A percentile compares a stretch with the other conserved stretches of the same genome.
Conservation (phyloP, 805 yeast genomes). For the Komagataella ulmi region DNA sequence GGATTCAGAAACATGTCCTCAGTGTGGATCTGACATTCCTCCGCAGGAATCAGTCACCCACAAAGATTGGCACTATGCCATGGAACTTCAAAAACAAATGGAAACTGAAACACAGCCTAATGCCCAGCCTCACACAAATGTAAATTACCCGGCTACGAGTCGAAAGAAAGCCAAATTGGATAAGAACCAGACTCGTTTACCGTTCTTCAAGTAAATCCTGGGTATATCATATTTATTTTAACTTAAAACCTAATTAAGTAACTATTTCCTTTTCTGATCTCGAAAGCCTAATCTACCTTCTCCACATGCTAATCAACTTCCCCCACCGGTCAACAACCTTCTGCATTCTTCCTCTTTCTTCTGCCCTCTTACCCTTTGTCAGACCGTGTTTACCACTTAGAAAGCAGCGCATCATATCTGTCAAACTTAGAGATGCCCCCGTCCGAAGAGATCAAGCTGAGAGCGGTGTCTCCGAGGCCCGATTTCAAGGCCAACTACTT, state of each 20-base stretch:
- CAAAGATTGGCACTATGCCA: slow-evolving; percentile 16
- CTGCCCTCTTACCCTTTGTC: background rate
- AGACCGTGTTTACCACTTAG: background rate
- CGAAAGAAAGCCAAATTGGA: background rate
- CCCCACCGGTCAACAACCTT: background rate
- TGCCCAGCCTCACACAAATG: background rate
- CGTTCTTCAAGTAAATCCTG: background rate
- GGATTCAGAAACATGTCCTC: background rate
- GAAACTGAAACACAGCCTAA: background rate
- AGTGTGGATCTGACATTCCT: slow-evolving; percentile 1
- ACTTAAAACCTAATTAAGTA: background rate
- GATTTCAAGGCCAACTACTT: background rate
- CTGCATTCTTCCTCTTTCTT: background rate
- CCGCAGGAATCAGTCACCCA: slow-evolving; percentile 8
- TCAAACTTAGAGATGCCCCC: background rate
- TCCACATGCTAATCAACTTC: background rate
- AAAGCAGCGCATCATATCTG: background rate
- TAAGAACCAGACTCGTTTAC: background rate
- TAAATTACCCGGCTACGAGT: background rate
- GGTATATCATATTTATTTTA: background rate
- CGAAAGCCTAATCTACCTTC: background rate
- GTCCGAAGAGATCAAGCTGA: background rate
- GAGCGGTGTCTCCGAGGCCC: background rate
- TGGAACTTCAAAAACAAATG: background rate
- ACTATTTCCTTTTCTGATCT: background rate